Percentiles rank a stretch among this genome's conserved stretches.
phyloP scores from a whole-genome alignment of 352 stramenopile genomes.

The Phytophthora fragariaefolia region DNA sequence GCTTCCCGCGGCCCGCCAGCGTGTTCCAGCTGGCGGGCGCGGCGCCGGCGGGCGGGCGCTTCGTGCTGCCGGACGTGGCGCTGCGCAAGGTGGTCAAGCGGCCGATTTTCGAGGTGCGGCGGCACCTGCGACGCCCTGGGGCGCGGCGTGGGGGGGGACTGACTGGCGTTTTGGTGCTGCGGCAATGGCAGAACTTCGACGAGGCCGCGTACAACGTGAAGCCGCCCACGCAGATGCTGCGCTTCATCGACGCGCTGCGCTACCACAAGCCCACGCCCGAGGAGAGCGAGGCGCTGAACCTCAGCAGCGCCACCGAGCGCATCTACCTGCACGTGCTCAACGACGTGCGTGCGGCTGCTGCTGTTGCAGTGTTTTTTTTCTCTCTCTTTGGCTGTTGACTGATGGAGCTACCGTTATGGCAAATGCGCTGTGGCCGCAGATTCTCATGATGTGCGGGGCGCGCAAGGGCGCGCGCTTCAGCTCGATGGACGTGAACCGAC shows the following conservation, averaged over 20 bases:
- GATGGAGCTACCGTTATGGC: background rate
- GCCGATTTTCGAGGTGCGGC: slow-evolving; percentile 83
- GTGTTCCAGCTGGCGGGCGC: slow-evolving; percentile 44
- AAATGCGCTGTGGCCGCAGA: slow-evolving; percentile 35
- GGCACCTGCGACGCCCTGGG: too few relatives aligned
- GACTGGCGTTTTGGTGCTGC: too few relatives aligned
- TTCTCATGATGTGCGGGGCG: slow-evolving; percentile 76
- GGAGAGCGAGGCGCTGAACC: slow-evolving; percentile 71
- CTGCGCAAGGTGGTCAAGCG: slow-evolving; percentile 74
- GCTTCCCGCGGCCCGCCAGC: slow-evolving; percentile 29
- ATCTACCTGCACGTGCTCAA: slow-evolving; percentile 79
- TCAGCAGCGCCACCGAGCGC: slow-evolving; percentile 75
- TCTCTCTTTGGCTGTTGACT: too few relatives aligned
- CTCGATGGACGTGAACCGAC: slow-evolving; percentile 69
- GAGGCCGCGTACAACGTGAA: slow-evolving; percentile 74
- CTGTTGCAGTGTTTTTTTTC: too few relatives aligned
- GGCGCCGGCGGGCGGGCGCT: slow-evolving; percentile 34
- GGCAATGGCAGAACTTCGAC: slow-evolving; percentile 64
- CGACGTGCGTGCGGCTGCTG: slow-evolving; percentile 54
- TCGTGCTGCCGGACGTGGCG: slow-evolving; percentile 56
- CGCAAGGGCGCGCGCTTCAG: slow-evolving; percentile 84
- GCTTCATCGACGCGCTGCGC: slow-evolving; percentile 81
- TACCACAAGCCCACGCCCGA: slow-evolving; percentile 85
- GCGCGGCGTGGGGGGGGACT: too few relatives aligned
- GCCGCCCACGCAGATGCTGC: slow-evolving; percentile 80